These are phyloP conservation scores for Zea mays DNA, from an alignment of 176 grass and related monocot species.

Conservation along the genomic window Zm-B73-REFERENCE-NAM-5.0 NC_050102.1:109909501-109910000, in stretches of 20 bases:
- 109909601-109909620: background rate
- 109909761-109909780: background rate
- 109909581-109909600: background rate
- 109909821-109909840: no score
- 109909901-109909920: no score
- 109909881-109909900: no score
- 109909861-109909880: no score
- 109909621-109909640: background rate
- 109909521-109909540: background rate
- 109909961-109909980: no score
- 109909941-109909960: no score
- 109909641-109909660: background rate
- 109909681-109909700: background rate
- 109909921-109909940: no score
- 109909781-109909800: background rate
- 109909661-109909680: no score
- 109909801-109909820: no score
- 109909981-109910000: no score
- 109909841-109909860: no score
- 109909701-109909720: background rate
- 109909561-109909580: background rate
- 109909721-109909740: background rate
- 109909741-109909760: background rate
- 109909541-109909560: background rate
- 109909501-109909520: background rate